These are phyloP conservation scores for Berkeleyomyces basicola DNA, from an alignment of 2,329 filamentous ascomycete species.

Conservation along the genomic window DNA sequence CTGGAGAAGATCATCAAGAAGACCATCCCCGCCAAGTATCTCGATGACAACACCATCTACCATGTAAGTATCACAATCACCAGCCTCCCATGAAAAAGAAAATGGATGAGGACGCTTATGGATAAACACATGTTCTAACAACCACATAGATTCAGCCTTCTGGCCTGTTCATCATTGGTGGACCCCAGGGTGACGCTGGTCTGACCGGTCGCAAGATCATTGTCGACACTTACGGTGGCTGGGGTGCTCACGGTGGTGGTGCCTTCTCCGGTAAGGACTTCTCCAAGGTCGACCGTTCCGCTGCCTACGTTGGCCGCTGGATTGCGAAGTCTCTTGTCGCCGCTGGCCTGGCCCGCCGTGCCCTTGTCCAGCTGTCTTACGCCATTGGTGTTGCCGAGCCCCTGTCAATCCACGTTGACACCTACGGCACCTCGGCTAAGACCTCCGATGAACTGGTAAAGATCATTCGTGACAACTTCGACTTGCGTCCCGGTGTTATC, in stretches of 20 bases:
- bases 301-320: conserved; percentile 94
- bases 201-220: conserved; percentile 98
- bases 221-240: conserved; percentile 98
- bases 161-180: conserved; percentile 96
- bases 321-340: conserved; percentile 95
- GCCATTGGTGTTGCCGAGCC: conserved; percentile 98
- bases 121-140: conserved; percentile 7
- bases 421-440: conserved; percentile 87
- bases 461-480: conserved; percentile 93
- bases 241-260: conserved; percentile 99
- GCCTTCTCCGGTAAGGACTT: conserved; percentile 99
- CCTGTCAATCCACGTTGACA: conserved; percentile 93
- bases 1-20: conserved; percentile 94
- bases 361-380: conserved; percentile 95
- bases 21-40: conserved; percentile 80
- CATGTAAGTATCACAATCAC: conserved; percentile 47
- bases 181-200: conserved; percentile 96
- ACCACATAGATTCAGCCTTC: conserved; percentile 70
- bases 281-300: conserved; percentile 98
- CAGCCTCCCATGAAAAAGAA: not conserved
- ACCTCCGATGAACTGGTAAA: conserved; percentile 82
- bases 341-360: conserved; percentile 77
- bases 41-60: conserved; percentile 88
- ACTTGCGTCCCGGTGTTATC: conserved; percentile 94
- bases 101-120: not conserved